Evolutionary conservation across 768 basidiomycete species (phyloP).

Genomic region (Lentinula aciculospora): DNA sequence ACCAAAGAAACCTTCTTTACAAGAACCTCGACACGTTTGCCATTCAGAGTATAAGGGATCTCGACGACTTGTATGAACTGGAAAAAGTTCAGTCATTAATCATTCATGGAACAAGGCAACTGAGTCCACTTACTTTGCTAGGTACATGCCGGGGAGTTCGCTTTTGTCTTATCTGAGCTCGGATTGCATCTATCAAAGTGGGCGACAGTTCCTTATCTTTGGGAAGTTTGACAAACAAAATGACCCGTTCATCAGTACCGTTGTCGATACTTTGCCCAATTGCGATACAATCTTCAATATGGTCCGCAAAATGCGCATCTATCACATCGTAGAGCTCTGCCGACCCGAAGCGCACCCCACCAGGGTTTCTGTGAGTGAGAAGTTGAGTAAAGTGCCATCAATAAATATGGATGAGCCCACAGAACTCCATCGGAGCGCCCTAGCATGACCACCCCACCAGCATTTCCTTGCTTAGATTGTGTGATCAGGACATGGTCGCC

Average conservation of each 20-base stretch:
- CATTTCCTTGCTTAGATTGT: conserved; percentile 58
- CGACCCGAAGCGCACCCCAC: conserved; percentile 79
- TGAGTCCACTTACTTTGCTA: conserved; percentile 43
- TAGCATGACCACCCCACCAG: conserved; percentile 76
- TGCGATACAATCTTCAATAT: conserved; percentile 57
- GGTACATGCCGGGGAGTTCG: conserved; percentile 77
- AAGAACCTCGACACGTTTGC: conserved; percentile 75
- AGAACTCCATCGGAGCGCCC: conserved; percentile 80
- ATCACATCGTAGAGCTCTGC: conserved; percentile 79
- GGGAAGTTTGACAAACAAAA: conserved; percentile 67
- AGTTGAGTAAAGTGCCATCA: conserved; percentile 3
- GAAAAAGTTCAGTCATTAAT: conserved; percentile 1
- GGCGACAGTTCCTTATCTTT: conserved; percentile 42
- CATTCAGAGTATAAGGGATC: conserved; percentile 77
- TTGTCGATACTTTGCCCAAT: conserved; percentile 64
- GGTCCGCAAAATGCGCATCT: conserved; percentile 50
- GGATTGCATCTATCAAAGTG: conserved; percentile 51
- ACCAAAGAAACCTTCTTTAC: conserved; percentile 63
- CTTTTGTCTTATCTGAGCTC: conserved; percentile 51
- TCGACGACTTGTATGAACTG: conserved; percentile 68
- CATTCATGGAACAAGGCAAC: conserved; percentile 1
- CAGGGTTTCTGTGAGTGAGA: conserved; percentile 52
- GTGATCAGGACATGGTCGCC: conserved; percentile 73
- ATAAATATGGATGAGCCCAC: conserved; percentile 22
- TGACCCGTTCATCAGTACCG: conserved; percentile 69